Evolutionary conservation across 2,329 filamentous ascomycete genomes (phyloP).

Genomic region (Scedosporium minutisporum): DNA sequence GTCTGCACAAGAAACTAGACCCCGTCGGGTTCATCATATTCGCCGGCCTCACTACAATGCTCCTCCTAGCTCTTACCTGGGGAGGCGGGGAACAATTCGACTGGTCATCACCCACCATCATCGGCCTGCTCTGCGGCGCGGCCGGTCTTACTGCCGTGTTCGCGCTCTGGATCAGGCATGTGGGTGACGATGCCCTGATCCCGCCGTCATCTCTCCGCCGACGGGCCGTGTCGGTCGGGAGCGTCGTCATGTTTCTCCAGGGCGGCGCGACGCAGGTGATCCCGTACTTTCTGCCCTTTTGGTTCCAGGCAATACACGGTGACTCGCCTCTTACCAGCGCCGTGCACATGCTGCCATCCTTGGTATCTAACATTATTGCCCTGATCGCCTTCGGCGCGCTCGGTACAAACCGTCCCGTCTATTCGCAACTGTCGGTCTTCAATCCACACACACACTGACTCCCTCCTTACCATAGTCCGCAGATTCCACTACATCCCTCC

Average conservation of each 20-base stretch:
- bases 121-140: conserved; percentile 25
- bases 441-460: no score
- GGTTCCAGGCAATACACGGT: conserved; percentile 35
- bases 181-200: conserved; percentile 26
- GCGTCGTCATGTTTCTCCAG: conserved; percentile 24
- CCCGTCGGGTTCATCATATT: conserved; percentile 22
- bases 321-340: conserved; percentile 17
- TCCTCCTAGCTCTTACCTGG: conserved; percentile 42
- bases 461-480: conserved; percentile 18
- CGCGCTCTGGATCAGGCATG: conserved; percentile 20
- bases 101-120: conserved; percentile 18
- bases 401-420: no score
- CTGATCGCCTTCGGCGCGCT: conserved; percentile 6
- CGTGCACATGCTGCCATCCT: conserved; percentile 16
- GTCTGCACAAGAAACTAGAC: conserved; percentile 9
- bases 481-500: conserved; percentile 33
- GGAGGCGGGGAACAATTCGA: conserved; percentile 27
- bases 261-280: conserved; percentile 21
- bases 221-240: conserved; percentile 24
- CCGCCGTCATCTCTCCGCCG: conserved; percentile 29
- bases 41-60: conserved; percentile 29
- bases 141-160: conserved; percentile 20
- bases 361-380: conserved; percentile 11
- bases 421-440: no score
- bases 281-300: conserved; percentile 32